Base-by-base conservation (phyloP, 1,284 basidiomycete species). In the Cutaneotrichosporon cutaneum region DNA sequence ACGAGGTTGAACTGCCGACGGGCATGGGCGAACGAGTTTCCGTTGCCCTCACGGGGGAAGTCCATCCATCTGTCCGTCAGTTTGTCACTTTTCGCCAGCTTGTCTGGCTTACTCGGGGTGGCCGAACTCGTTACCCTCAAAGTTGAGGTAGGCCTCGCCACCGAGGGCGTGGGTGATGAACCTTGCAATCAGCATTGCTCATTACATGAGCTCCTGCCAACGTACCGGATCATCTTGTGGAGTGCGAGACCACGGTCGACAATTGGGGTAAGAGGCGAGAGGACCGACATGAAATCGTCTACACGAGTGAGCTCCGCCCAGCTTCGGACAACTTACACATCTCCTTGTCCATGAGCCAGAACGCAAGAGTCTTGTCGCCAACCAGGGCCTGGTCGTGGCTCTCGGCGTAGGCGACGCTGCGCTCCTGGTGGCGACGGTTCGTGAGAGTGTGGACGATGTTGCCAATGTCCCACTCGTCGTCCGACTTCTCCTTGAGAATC, bases 341-440 rank as follows among this genome's bases (percentile, higher is more conserved):
- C 79, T 98, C 95, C 81, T 96, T 95, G 81, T 99, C 95, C 95
- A 99, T 99, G 59, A 99, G 80, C 95, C 95, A 99, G 81, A 99
- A 99, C 1, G 95, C 95, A 36, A 98, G 76, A 0, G 95, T 98
- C 83, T 98, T 98, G 82, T 99, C 95, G 6, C 95, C 95, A 0
- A 99, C 95, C 33, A 99, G 85, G 18, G 95, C 95, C 78, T 99
- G 95, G 79, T 98, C 95, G 72, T 98, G 95, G 72, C 90, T 93
- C 81, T 99, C 95, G 55, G 91, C 92, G 73, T 98, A 98, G 0
- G 94, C 91, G 56, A 99, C 88, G 65, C 90, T 93, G 81, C 89
- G 93, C 81, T 99, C 95, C 44, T 88, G 83, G 73, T 94, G 83
- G 32, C 95, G 85, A 61, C 95, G 85, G 78, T 99, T 97, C 27